Evolutionary conservation across 768 basidiomycete genomes (phyloP).

Genomic region (Calvatia gigantea): DNA sequence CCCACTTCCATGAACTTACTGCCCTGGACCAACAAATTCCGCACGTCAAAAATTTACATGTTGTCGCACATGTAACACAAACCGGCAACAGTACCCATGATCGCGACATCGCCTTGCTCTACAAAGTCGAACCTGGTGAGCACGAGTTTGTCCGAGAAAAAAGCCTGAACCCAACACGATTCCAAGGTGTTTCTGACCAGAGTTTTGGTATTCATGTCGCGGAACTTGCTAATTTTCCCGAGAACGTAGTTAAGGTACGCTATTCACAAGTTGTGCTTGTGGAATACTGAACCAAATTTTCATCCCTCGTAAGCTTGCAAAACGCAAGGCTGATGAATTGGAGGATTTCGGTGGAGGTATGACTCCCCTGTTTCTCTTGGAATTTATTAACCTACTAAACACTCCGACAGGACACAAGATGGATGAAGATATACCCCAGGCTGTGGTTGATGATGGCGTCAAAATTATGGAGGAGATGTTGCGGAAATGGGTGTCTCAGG

Average conservation of each 20-base stretch:
- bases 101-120: conserved; percentile 86
- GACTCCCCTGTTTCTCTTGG: not conserved
- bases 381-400: not conserved
- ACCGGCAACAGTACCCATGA: conserved; percentile 62
- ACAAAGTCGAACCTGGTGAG: conserved; percentile 90
- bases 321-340: conserved; percentile 86
- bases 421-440: conserved; percentile 42
- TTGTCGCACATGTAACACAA: conserved; percentile 89
- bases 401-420: conserved; percentile 14
- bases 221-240: conserved; percentile 95
- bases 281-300: not conserved
- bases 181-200: conserved; percentile 87
- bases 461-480: conserved; percentile 79
- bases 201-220: conserved; percentile 99
- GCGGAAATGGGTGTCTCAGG: conserved; percentile 48
- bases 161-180: not conserved
- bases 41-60: conserved; percentile 93
- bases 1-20: conserved; percentile 97
- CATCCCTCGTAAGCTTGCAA: conserved; percentile 57
- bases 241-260: conserved; percentile 76
- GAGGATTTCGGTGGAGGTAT: conserved; percentile 68
- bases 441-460: conserved; percentile 76
- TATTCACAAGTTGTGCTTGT: not conserved
- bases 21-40: conserved; percentile 81
- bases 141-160: conserved; percentile 1